Conservation (phyloP, 208 protist species). For the Crithidia fasciculata region DNA sequence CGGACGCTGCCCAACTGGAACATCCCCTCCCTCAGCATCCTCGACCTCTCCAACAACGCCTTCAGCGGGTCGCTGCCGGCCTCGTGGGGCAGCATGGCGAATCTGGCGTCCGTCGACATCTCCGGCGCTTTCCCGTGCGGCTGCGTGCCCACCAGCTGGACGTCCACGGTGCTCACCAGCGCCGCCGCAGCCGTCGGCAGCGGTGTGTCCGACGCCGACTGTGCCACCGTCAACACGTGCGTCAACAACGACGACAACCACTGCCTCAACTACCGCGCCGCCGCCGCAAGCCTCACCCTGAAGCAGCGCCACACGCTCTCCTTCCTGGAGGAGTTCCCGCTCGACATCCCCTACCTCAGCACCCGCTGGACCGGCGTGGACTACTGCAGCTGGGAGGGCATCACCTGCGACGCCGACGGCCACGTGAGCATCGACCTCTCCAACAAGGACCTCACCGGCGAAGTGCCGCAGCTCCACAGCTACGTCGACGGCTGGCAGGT, state of each 20-base stretch:
- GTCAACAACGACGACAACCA: neutral
- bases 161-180: constrained; percentile 8
- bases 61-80: constrained; percentile 9
- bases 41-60: constrained; percentile 29
- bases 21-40: constrained; percentile 11
- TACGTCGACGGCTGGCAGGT: neutral
- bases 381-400: constrained; percentile 25
- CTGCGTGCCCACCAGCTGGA: constrained; percentile 7
- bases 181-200: constrained; percentile 11
- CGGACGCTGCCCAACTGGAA: constrained; percentile 13
- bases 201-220: constrained; percentile 1
- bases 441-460: constrained; percentile 12
- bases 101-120: constrained; percentile 25
- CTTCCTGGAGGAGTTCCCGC: neutral
- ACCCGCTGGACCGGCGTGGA: neutral
- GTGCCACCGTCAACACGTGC: constrained; percentile 1
- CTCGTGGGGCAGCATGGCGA: constrained; percentile 23
- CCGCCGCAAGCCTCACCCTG: neutral
- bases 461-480: neutral
- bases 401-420: constrained; percentile 14
- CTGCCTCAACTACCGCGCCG: neutral
- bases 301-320: neutral
- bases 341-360: neutral
- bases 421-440: constrained; percentile 19
- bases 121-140: constrained; percentile 11